Evolutionary conservation across 139 green algal species (phyloP).

Genomic region (Raphidocelis subcapitata): DNA sequence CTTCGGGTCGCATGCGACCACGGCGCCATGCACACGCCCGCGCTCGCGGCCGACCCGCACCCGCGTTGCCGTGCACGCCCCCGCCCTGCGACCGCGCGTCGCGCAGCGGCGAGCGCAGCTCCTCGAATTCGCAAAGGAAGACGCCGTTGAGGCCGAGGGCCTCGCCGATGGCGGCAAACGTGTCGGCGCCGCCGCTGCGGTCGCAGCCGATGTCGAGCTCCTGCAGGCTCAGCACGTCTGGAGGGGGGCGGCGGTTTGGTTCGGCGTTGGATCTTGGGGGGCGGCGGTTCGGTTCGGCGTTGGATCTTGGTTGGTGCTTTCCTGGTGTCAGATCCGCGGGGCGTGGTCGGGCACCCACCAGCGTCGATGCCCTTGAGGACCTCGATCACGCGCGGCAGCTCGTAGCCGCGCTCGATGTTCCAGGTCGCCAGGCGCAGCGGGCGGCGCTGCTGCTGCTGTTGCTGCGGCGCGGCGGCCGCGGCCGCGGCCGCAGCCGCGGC

Average conservation of each 20-base stretch:
- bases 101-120: constrained; percentile 60
- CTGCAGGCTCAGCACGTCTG: constrained; percentile 66
- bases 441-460: background rate
- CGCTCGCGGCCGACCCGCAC: no score
- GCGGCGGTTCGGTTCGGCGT: no score
- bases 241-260: no score
- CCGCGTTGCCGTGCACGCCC: constrained; percentile 84
- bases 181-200: constrained; percentile 50
- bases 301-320: no score
- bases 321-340: no score
- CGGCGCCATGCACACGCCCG: no score
- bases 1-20: no score
- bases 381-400: constrained; percentile 72
- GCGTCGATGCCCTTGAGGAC: constrained; percentile 67
- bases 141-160: constrained; percentile 66
- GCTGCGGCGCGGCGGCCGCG: background rate
- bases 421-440: constrained; percentile 52
- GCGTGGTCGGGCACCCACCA: constrained; percentile 51
- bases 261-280: no score
- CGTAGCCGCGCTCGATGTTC: constrained; percentile 90
- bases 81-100: constrained; percentile 64
- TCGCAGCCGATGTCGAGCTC: constrained; percentile 86
- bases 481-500: no score
- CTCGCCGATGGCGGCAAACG: constrained; percentile 64
- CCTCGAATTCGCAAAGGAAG: constrained; percentile 89